phyloP scores from a whole-genome alignment of 306 rosid species.

The Corylus americana region DNA sequence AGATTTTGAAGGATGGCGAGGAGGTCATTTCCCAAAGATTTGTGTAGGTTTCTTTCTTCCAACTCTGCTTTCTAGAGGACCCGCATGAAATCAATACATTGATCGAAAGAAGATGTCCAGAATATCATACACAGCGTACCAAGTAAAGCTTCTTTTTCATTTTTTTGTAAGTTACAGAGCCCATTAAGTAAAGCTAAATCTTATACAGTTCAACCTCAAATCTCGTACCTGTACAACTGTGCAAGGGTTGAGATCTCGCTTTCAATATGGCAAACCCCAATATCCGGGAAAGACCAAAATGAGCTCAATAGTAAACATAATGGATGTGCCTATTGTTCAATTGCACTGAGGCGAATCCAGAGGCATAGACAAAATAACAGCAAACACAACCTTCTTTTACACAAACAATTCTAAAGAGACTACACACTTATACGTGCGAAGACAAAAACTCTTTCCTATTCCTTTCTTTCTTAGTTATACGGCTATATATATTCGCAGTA shows the following conservation, averaged over 20 bases:
- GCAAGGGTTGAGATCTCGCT: background rate
- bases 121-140: background rate
- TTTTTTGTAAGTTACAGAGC: background rate
- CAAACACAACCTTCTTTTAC: background rate
- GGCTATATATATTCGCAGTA: too few species aligned
- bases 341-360: background rate
- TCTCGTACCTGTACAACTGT: background rate
- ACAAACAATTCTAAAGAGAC: background rate
- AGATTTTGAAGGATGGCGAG: background rate
- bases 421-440: background rate
- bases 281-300: background rate
- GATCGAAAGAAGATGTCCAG: background rate
- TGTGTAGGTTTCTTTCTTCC: background rate
- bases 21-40: background rate
- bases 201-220: background rate
- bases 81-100: background rate
- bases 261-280: background rate
- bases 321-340: background rate
- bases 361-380: background rate
- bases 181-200: background rate
- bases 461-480: too few species aligned
- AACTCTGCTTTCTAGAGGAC: background rate
- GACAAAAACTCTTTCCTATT: background rate
- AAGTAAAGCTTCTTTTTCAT: too few species aligned
- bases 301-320: background rate